Evolutionary conservation across 2,329 filamentous ascomycete genomes (phyloP), one percentile per base, ranked within the genome.

Genomic region (Calonectria multiphialidica): DNA sequence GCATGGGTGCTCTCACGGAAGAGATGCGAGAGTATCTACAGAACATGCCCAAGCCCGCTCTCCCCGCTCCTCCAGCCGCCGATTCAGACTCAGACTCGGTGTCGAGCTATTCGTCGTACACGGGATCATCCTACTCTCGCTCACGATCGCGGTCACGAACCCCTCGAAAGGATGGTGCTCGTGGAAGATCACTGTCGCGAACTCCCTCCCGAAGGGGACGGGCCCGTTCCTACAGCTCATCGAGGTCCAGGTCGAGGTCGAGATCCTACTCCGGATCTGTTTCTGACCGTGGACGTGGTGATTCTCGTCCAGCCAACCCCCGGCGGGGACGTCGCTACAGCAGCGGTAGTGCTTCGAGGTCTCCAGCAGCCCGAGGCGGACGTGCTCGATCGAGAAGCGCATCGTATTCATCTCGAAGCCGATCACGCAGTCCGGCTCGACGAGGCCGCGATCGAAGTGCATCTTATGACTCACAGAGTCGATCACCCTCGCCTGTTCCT

Each of bases 1-100:
- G 96, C 71, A 97, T 99, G 94, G 97, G 97, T 81, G 92, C 91
- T 28, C 89, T 99, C 73, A 99, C 97, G 2, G 97, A 99, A 82
- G 94, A 95, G 76, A 98, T 98, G 95, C 93, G 97, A 83, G 95
- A 97, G 80, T 92, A 93, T 81, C 89, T 99, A 69, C 94, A 96
- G 82, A 98, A 95, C 80, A 91, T 97, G 84, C 96, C 96, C 15
- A 97, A 97, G 81, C 95, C 96, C 3, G 89, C 93, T 1, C 86
- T 94, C 28, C 94, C 94, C 7, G 91, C 95, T 1, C 86, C 94
- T 1, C 88, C 91, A 25, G 86, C 87, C 10, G 87, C 87, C 40
- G 88, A 91, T 61, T 93, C 92, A 0, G 92, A 93, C 72, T 92
- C 92, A 0, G 93, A 94, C 55, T 95, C 93, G 0, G 91, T 92